Evolutionary conservation across 129 eudicot species (phyloP).

Genomic region (Saposhnikovia divaricata): DNA sequence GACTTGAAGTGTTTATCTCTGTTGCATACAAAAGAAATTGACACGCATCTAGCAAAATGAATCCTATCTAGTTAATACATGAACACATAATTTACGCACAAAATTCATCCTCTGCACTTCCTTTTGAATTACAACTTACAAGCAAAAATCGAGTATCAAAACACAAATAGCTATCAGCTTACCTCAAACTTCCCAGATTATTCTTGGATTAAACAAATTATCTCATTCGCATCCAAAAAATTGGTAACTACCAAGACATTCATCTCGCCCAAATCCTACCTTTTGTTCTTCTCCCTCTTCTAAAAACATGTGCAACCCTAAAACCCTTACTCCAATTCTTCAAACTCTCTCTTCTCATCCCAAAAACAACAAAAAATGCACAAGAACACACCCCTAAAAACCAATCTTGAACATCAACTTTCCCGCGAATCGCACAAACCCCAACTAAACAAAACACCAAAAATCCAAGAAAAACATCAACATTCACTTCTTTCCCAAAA

Average conservation of each 20-base stretch:
- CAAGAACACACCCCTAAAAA: slow-evolving; percentile 49
- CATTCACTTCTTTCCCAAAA: slow-evolving; percentile 25
- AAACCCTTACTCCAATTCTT: slow-evolving; percentile 19
- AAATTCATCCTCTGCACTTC: no score
- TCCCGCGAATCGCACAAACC: slow-evolving; percentile 28
- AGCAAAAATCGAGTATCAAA: background rate
- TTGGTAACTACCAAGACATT: background rate
- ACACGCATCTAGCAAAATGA: background rate
- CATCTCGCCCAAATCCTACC: background rate
- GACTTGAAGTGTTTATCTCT: background rate
- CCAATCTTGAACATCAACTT: slow-evolving; percentile 33
- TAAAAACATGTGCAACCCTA: slow-evolving; percentile 10
- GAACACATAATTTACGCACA: background rate
- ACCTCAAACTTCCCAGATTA: background rate
- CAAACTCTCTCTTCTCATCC: slow-evolving; percentile 27
- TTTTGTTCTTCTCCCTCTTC: slow-evolving; percentile 13
- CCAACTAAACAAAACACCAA: slow-evolving; percentile 28
- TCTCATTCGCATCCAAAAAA: background rate
- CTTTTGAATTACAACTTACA: no score
- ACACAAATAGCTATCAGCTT: background rate
- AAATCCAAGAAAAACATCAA: slow-evolving; percentile 23
- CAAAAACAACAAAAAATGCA: slow-evolving; percentile 33
- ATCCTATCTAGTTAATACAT: background rate
- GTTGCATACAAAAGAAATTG: background rate
- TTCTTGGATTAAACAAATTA: background rate